Evolutionary conservation across 495 filamentous ascomycete genomes (phyloP).

Genomic region (Trichoderma virens): DNA sequence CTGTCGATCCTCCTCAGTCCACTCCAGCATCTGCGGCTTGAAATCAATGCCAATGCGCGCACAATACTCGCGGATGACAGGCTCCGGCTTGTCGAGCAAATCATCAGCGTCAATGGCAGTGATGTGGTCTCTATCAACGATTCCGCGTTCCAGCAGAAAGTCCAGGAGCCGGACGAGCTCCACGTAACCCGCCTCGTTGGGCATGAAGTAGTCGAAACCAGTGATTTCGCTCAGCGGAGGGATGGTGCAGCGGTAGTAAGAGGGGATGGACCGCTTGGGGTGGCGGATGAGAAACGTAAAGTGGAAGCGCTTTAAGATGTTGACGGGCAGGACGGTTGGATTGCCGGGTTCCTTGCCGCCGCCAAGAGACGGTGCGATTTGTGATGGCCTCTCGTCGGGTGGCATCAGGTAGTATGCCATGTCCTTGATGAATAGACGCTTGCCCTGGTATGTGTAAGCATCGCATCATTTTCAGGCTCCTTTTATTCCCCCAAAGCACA

Average conservation of each 20-base stretch:
- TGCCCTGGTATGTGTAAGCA: slow-evolving; percentile 41
- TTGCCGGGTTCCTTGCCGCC: slow-evolving; percentile 49
- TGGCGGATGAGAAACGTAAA: slow-evolving; percentile 98
- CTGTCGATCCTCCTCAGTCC: slow-evolving; percentile 68
- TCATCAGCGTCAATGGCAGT: slow-evolving; percentile 95
- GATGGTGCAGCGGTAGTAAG: slow-evolving; percentile 91
- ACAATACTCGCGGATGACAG: slow-evolving; percentile 70
- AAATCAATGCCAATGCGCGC: slow-evolving; percentile 67
- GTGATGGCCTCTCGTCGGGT: slow-evolving; percentile 55
- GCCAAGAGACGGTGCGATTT: slow-evolving; percentile 66
- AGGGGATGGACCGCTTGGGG: slow-evolving; percentile 77
- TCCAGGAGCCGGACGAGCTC: slow-evolving; percentile 83
- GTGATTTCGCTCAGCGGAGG: slow-evolving; percentile 75
- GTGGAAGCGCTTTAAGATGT: slow-evolving; percentile 66
- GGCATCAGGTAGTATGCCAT: slow-evolving; percentile 85
- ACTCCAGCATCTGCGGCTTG: slow-evolving; percentile 64
- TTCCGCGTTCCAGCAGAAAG: slow-evolving; percentile 54
- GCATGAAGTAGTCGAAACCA: slow-evolving; percentile 79
- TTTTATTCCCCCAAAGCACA: too few species aligned
- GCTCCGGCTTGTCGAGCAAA: slow-evolving; percentile 71
- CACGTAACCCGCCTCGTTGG: slow-evolving; percentile 79
- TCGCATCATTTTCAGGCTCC: background rate
- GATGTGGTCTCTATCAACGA: slow-evolving; percentile 51
- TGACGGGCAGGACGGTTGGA: slow-evolving; percentile 73
- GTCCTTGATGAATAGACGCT: slow-evolving; percentile 96